A percentile compares a stretch with the other conserved stretches of the same genome.
Evolutionary conservation across 345 rosid genomes (phyloP).

Genomic region (Isatis tinctoria): DNA sequence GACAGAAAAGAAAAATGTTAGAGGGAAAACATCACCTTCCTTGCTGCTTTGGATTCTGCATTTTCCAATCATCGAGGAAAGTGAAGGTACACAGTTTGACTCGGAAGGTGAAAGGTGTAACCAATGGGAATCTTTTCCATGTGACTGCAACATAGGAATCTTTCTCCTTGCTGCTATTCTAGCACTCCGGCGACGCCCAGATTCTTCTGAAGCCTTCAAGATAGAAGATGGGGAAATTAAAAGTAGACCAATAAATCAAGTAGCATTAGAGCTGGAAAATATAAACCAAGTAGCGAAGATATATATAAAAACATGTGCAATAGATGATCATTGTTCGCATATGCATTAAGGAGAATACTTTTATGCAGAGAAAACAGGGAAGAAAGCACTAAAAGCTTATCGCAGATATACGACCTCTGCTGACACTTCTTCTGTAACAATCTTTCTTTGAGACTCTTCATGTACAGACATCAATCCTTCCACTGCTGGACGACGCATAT

Average conservation of each 20-base stretch:
- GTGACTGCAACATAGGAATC: slow-evolving; percentile 34
- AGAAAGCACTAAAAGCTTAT: not conserved
- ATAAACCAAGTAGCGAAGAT: not conserved
- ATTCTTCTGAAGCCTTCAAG: slow-evolving; percentile 54
- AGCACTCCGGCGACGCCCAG: slow-evolving; percentile 72
- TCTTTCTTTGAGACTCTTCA: slow-evolving; percentile 59
- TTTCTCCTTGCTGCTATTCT: slow-evolving; percentile 65
- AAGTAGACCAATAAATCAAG: slow-evolving; percentile 13
- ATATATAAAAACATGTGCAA: not conserved
- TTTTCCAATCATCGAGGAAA: slow-evolving; percentile 57
- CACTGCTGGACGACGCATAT: slow-evolving; percentile 29
- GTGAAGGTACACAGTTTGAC: slow-evolving; percentile 47
- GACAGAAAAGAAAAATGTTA: not conserved
- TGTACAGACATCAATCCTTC: slow-evolving; percentile 55
- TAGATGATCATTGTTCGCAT: not conserved
- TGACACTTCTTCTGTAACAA: slow-evolving; percentile 64
- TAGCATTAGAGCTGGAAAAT: not conserved
- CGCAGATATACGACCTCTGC: slow-evolving; percentile 50
- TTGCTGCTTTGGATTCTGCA: slow-evolving; percentile 66
- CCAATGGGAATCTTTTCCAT: slow-evolving; percentile 45
- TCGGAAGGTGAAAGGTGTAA: slow-evolving; percentile 31
- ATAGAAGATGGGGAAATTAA: slow-evolving; percentile 10
- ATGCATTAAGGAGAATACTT: not conserved
- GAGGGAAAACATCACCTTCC: slow-evolving; percentile 51
- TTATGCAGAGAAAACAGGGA: not conserved